These are phyloP conservation scores for Ustilago cynodontis DNA, from an alignment of 1,284 basidiomycete genomes.

Conservation along the genomic window DNA sequence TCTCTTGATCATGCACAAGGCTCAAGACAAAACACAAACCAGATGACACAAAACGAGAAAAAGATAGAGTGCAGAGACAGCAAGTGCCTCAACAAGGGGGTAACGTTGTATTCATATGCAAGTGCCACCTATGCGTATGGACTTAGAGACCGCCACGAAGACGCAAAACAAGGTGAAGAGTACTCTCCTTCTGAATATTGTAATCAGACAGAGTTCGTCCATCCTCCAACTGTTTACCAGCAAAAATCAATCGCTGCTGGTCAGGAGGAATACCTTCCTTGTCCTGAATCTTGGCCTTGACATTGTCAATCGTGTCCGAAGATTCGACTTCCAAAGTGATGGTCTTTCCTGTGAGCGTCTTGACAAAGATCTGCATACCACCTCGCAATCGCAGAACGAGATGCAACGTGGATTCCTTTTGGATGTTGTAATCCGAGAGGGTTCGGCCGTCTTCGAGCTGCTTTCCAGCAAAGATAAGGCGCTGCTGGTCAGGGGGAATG, in stretches of 20 bases:
- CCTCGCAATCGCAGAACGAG: slow-evolving; percentile 66
- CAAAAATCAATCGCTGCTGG: slow-evolving; percentile 72
- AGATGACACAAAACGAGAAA: neutral
- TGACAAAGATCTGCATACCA: slow-evolving; percentile 65
- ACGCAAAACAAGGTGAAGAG: slow-evolving; percentile 67
- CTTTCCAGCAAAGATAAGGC: slow-evolving; percentile 73
- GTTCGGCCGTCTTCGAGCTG: slow-evolving; percentile 73
- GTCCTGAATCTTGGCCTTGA: slow-evolving; percentile 71
- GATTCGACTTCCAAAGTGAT: slow-evolving; percentile 71
- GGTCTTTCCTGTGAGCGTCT: slow-evolving; percentile 70
- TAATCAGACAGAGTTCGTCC: slow-evolving; percentile 72
- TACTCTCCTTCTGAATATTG: slow-evolving; percentile 70
- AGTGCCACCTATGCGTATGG: too few relatives aligned
- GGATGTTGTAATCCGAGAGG: slow-evolving; percentile 71
- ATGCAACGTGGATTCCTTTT: slow-evolving; percentile 67
- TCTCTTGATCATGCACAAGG: too few relatives aligned
- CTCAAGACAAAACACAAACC: neutral
- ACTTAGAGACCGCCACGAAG: slow-evolving; percentile 62
- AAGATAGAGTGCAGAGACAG: neutral
- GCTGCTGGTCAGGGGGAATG: slow-evolving; percentile 72
- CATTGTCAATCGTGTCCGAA: slow-evolving; percentile 76
- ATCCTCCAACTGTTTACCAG: slow-evolving; percentile 72
- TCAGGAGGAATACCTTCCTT: slow-evolving; percentile 71
- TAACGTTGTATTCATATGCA: slow-evolving; percentile 21
- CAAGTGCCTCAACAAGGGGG: neutral